Evolutionary conservation across 108 stramenopile species (phyloP), one percentile per base, ranked within the genome.

Genomic region (Aurantiochytrium sp.): DNA sequence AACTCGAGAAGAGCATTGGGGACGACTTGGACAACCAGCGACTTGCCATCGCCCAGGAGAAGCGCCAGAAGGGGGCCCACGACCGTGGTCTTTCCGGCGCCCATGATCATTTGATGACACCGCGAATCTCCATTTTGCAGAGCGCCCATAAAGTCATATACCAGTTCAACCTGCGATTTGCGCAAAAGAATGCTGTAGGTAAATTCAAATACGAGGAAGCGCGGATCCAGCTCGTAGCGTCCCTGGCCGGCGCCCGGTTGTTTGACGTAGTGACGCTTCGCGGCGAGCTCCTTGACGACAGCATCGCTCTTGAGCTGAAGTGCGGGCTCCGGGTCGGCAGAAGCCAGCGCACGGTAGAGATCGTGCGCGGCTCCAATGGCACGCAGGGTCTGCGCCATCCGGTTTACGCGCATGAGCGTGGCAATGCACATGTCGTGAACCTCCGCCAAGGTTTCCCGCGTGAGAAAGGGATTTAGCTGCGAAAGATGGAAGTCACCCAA

Each of bases 61-160:
- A 90, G 60, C 0, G 89, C 91, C 16, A 92, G 76, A 5, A 90
- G 25, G 45, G 92, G 92, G 5, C 51, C 89, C 10, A 92, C 72
- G 21, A 92, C 92, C 18, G 72, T 90, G 23, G 92, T 91, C 47
- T 92, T 92, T 0, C 92, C 92, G 35, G 60, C 60, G 12, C 92
- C 92, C 92, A 92, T 92, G 35, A 91, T 91, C 92, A 91, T 91
- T 60, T 91, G 89, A 59, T 88, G 23, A 51, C 91, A 59, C n/a
- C 44, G 8, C 12, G 89, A 90, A 18, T 60, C 23, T 5, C 59
- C 83, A 0, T 5, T n/a, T 14, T 14, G 10, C 59, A 89, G 21
- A 16, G 89, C 55, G 4, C 25, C 49, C 42, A 25, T 10, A 47
- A 92, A 87, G 25, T 87, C 42, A 3, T 6, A 29, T 5, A 88